Evolutionary conservation across 176 grass and related monocot genomes (phyloP), one percentile per base, ranked within the genome.

Genomic region (Saccharum officinarum): DNA sequence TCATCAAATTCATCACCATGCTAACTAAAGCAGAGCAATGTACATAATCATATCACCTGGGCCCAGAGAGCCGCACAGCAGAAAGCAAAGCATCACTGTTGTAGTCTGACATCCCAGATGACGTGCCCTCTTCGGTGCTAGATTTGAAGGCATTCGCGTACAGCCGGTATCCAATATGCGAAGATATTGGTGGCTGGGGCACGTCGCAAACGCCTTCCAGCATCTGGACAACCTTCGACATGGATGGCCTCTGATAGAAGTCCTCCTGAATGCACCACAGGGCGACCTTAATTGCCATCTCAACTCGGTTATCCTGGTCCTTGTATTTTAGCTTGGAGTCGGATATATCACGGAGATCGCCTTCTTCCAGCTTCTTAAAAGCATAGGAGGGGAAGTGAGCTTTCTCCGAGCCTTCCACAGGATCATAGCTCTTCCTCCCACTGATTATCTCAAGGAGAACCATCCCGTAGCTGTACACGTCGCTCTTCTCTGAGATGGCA

Each of bases 231-330:
- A 99, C 97, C 84, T 89, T 95, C 0, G 87, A 69, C 97, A 99
- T 99, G n/a, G 88, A 87, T 16, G 97, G 97, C 41, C 97, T 89
- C 47, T 91, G 69, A 11, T 62, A 87, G 54, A 99, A 84, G 74
- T 99, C 97, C 16, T 99, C 97, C 67, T 99, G 97, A 75, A 99
- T 92, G 79, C 97, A 99, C 97, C 97, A 99, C 71, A 99, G 57
- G 33, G 97, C 97, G 4, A 99, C 92, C 81, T 96, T 99, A 75
- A 92, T 86, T 7, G 90, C 84, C 1, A 71, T 73, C 65, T 94
- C 88, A 40, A 99, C 7, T 72, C 92, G 84, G 37, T 75, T 86
- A 64, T 99, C 93, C 82, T 89, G 80, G 79, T 88, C 88, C 33
- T 86, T 55, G 77, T 44, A 84, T 68, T 62, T 88, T 23, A 99